These are phyloP conservation scores for Dipodascus albidus DNA, from an alignment of 805 yeast genomes.

Conservation along the genomic window DNA sequence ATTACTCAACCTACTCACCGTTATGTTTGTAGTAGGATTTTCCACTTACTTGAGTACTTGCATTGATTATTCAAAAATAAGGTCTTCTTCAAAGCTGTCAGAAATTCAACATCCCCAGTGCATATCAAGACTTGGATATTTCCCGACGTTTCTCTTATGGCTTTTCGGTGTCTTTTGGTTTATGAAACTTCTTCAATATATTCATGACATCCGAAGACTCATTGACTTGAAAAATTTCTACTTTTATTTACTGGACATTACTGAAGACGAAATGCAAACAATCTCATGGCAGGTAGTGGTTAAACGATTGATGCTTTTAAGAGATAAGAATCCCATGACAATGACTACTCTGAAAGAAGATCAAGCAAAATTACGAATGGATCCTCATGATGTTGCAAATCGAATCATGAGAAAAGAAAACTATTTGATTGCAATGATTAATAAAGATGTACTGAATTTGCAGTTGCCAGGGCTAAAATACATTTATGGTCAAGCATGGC, in stretches of 20 bases:
- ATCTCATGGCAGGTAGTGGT: constrained; percentile 88
- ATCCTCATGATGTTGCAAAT: constrained; percentile 91
- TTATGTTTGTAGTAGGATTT: constrained; percentile 69
- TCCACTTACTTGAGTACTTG: constrained; percentile 76
- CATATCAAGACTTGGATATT: constrained; percentile 32
- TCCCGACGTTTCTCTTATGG: constrained; percentile 52
- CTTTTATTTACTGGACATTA: constrained; percentile 53
- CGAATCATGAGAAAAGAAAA: constrained; percentile 93
- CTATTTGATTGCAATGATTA: constrained; percentile 81
- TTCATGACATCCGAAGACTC: constrained; percentile 53
- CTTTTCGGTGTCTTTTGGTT: constrained; percentile 39
- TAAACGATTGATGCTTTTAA: constrained; percentile 56
- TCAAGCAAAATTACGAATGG: constrained; percentile 56
- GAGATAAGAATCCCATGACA: constrained; percentile 69
- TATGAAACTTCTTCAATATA: constrained; percentile 30
- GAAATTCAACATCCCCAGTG: constrained; percentile 40
- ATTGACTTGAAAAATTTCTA: constrained; percentile 71
- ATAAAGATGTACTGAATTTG: constrained; percentile 61
- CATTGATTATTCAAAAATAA: constrained; percentile 47
- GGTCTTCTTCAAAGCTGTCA: constrained; percentile 19
- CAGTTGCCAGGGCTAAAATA: constrained; percentile 42
- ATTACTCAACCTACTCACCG: constrained; percentile 54
- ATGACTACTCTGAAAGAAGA: constrained; percentile 23
- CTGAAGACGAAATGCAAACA: constrained; percentile 80
- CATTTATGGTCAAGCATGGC: constrained; percentile 26